Conservation (phyloP, 768 basidiomycete species). For the Antrodiella citrinella region DNA sequence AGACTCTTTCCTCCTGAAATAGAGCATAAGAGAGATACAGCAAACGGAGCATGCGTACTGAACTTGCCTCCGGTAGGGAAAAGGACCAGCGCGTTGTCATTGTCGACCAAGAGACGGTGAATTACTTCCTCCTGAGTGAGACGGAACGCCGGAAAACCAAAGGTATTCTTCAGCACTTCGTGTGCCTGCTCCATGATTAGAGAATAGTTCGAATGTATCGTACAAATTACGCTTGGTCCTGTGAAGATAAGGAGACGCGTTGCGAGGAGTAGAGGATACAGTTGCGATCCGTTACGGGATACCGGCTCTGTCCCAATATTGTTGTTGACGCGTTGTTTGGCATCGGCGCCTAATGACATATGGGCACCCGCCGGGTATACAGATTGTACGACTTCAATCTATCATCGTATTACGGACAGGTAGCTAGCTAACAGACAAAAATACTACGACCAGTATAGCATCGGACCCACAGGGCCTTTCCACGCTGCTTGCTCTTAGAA, state of each 20-base stretch:
- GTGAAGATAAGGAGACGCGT: too few relatives aligned
- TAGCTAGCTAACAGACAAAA: too few relatives aligned
- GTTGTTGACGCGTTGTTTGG: background rate
- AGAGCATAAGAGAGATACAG: background rate
- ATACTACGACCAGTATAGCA: slow-evolving; percentile 9
- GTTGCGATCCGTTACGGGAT: too few relatives aligned
- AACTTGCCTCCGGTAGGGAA: slow-evolving; percentile 31
- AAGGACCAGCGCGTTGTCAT: slow-evolving; percentile 33
- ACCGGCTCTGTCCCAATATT: too few relatives aligned
- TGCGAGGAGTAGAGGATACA: too few relatives aligned
- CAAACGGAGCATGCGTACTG: too few relatives aligned
- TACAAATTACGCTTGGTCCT: too few relatives aligned
- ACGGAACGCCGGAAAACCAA: slow-evolving; percentile 28
- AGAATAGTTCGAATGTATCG: background rate
- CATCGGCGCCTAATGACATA: background rate
- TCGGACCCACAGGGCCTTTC: background rate
- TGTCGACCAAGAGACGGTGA: slow-evolving; percentile 28
- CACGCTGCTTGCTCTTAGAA: slow-evolving; percentile 30
- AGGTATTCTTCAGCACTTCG: slow-evolving; percentile 24
- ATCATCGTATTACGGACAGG: too few relatives aligned
- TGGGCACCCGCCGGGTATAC: background rate
- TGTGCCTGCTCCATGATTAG: slow-evolving; percentile 28
- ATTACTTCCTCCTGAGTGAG: slow-evolving; percentile 33
- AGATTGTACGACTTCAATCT: too few relatives aligned
- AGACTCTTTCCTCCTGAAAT: slow-evolving; percentile 29